Base-by-base conservation (phyloP, 106 monocot species). In the Apostasia shenzhenica region DNA sequence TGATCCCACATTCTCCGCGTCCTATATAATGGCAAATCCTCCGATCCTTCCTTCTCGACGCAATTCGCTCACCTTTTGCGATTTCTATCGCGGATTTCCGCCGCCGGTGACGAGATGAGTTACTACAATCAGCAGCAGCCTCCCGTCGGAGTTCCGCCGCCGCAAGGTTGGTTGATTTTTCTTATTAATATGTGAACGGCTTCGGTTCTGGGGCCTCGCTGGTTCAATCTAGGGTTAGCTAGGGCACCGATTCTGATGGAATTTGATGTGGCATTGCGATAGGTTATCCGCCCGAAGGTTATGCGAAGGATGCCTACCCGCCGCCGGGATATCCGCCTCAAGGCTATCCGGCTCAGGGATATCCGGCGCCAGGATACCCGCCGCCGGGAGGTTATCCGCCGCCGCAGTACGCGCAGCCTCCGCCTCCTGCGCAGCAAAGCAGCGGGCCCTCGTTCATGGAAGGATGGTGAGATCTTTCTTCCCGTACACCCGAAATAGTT, bases 131-230 rank as follows among this genome's bases (percentile, higher is more conserved):
- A 82, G 63, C 81, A 82, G 50, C 83, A 78, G 46, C 81, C 83
- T 8, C 88, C 83, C 13, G 81, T 88, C 66, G 88, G 88, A 8
- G 83, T 79, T 43, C 88, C 88, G 41, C 88, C 88, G 6, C 83
- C 83, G n/a, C 88, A 88, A 88, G 88, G 88, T 88, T 13, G 10
- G 38, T 45, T 9, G 62, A 62, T 62, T n/a, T 62, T n/a, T 26
- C 26, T 26, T 26, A 26, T 26, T 26, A 26, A 26, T 26, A 26
- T 26, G 26, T 26, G 26, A 26, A 26, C 26, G 26, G 26, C 26
- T 26, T 26, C 26, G 59, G 6, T 2, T 42, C 45, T 50, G n/a
- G 49, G 44, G 41, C 61, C 12, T 45, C 10, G 61, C 41, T 52
- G 3, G 50, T 61, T 58, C 40, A 43, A 49, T 67, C 12, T 65